Percentiles rank a stretch among this genome's conserved stretches.
These are phyloP conservation scores for Ogataea nonfermentans DNA, from an alignment of 805 yeast species.

Conservation along the genomic window DNA sequence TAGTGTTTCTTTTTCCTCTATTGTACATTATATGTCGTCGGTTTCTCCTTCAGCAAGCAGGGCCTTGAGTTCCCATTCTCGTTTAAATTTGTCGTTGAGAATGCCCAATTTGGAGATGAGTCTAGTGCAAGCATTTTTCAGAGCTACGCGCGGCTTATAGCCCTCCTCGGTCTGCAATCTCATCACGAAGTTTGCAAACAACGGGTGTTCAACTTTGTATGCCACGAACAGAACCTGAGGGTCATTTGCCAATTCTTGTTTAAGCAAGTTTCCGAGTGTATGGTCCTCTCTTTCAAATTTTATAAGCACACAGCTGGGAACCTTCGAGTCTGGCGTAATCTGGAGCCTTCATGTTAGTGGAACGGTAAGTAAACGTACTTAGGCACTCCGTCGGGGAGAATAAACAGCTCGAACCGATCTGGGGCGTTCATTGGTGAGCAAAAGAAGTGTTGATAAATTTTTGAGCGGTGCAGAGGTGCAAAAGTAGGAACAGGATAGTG, in stretches of 20 bases:
- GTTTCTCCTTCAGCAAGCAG: conserved; percentile 55
- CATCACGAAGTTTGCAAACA: conserved; percentile 91
- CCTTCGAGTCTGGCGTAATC: conserved; percentile 89
- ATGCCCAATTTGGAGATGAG: conserved; percentile 76
- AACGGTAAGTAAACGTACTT: conserved; percentile 54
- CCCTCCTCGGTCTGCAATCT: conserved; percentile 96
- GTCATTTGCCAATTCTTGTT: conserved; percentile 84
- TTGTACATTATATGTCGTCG: conserved; percentile 30
- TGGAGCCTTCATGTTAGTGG: conserved; percentile 48
- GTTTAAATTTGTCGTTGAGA: conserved; percentile 73
- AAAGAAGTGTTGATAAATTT: conserved; percentile 12
- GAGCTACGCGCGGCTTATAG: conserved; percentile 85
- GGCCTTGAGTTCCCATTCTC: conserved; percentile 91
- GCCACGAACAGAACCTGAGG: conserved; percentile 93
- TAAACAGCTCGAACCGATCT: conserved; percentile 94
- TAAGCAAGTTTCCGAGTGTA: conserved; percentile 85
- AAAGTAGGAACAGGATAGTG: not conserved
- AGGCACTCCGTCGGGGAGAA: conserved; percentile 96
- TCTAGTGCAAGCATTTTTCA: conserved; percentile 83
- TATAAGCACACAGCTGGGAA: conserved; percentile 90
- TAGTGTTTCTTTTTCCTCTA: conserved; percentile 5
- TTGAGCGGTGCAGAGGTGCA: conserved; percentile 12
- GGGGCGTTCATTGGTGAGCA: conserved; percentile 84
- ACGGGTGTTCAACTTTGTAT: conserved; percentile 96
- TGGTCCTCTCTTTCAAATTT: conserved; percentile 97